A percentile compares a stretch with the other conserved stretches of the same genome.
Conservation (phyloP, 2,329 filamentous ascomycete genomes). For the Chalara sp. region DNA sequence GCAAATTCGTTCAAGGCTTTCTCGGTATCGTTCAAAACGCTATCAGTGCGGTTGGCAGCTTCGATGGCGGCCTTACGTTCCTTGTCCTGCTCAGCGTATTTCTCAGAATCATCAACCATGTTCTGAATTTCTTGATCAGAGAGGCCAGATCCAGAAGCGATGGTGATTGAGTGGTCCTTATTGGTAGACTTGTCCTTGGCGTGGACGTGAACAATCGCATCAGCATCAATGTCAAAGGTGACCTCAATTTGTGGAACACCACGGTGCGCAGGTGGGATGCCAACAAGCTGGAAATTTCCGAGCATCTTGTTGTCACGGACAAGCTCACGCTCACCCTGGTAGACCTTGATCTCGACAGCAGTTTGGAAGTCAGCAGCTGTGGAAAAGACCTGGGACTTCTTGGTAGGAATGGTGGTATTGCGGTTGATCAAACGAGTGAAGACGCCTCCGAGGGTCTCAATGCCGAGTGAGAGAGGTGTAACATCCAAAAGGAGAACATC, state of each 20-base stretch:
- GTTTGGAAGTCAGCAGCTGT: constrained; percentile 98
- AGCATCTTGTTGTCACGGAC: constrained; percentile 98
- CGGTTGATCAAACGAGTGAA: constrained; percentile 98
- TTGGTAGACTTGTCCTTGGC: constrained; percentile 99
- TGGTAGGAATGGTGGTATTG: constrained; percentile 98
- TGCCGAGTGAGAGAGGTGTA: constrained; percentile 92
- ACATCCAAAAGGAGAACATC: constrained; percentile 93
- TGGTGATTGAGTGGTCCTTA: constrained; percentile 99
- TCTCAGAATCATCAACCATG: constrained; percentile 98
- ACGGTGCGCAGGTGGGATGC: constrained; percentile 91
- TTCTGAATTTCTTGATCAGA: constrained; percentile 90
- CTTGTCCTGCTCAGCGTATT: constrained; percentile 91
- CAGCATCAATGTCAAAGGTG: constrained; percentile 97
- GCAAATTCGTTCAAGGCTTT: constrained; percentile 96
- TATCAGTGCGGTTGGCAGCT: constrained; percentile 94
- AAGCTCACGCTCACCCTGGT: constrained; percentile 98
- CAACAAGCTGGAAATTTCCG: constrained; percentile 98
- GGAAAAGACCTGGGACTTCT: constrained; percentile 98
- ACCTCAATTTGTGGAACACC: constrained; percentile 96
- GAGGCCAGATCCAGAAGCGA: constrained; percentile 94
- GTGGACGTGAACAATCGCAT: constrained; percentile 95
- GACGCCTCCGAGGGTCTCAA: constrained; percentile 95
- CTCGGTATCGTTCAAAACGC: constrained; percentile 94
- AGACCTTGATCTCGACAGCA: constrained; percentile 98
- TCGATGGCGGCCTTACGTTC: constrained; percentile 94